Base-by-base conservation (phyloP, 2,329 filamentous ascomycete species). In the Cladosporium sp. region DNA sequence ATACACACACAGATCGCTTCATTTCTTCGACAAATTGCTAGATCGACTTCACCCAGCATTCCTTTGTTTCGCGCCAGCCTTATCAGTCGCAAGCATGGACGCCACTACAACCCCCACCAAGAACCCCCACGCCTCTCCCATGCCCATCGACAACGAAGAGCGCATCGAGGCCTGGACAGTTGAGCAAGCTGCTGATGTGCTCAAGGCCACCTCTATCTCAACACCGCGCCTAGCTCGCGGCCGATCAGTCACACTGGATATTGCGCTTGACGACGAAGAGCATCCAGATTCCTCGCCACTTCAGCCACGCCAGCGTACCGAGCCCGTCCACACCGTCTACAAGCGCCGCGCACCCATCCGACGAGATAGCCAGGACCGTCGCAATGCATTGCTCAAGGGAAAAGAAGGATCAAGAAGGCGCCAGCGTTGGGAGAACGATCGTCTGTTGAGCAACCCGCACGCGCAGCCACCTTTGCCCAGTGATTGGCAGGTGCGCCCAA, bases 341-440 rank as follows among this genome's bases (percentile, higher is more conserved):
- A 75, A 77, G 61, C 70, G 88, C 40, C 79, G 79, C 59, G 79
- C 81, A 66, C 78, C 80, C 5, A 66, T 83, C 45, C 77, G 81
- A 34, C 80, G 83, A 51, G 85, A 88, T 66, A 86, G 83, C 65
- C 66, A 83, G 66, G 85, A 84, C 68, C 75, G 83, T 52, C 85
- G 92, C 17, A 91, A 96, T 63, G 83, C 86, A 2, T 70, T 96
- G 53, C 78, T 94, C 32, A 95, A 91, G 76, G 93, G 93, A 57
- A 96, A 95, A 65, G 91, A 97, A 73, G 93, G 93, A 34, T 93
- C 85, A 66, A 83, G 93, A 35, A 86, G 93, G 67, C 82, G 93
- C 50, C 87, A 93, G 66, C 83, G 93, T 57, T 97, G 92, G 91
- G 94, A 99, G 78, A 99, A 97, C 73, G 93, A 96, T 75, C 91